phyloP scores from a whole-genome alignment of 1,139 yeast species.

The Barnettozyma hawaiiensis region DNA sequence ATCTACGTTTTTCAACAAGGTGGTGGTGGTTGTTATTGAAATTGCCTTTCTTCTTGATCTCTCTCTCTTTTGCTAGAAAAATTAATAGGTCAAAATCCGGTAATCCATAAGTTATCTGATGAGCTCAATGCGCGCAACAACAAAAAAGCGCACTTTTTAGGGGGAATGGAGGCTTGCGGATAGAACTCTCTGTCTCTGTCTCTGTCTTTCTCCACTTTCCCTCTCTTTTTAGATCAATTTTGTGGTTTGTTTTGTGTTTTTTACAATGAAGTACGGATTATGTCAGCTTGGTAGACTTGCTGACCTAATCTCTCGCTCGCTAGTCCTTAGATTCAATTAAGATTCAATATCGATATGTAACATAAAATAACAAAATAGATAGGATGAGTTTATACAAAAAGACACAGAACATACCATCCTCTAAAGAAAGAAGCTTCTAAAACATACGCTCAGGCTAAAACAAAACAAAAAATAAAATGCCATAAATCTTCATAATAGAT shows the following conservation, averaged over 20 bases:
- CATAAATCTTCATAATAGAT: slow-evolving; percentile 1
- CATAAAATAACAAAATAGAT: background rate
- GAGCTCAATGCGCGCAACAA: background rate
- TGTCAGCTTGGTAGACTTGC: background rate
- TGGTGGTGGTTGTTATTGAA: too few relatives aligned
- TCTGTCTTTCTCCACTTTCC: too few relatives aligned
- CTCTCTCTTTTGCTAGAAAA: too few relatives aligned
- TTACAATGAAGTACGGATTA: background rate
- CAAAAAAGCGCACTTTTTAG: background rate
- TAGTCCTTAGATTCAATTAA: too few relatives aligned
- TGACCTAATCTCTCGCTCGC: too few relatives aligned
- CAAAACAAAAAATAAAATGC: background rate
- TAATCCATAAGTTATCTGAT: background rate
- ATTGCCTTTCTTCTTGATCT: too few relatives aligned
- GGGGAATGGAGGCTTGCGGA: too few relatives aligned
- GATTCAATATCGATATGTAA: too few relatives aligned
- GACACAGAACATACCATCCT: slow-evolving; percentile 1
- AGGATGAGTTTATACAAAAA: background rate
- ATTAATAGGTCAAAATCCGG: background rate
- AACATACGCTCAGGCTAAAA: background rate
- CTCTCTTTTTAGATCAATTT: background rate
- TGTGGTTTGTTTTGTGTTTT: background rate
- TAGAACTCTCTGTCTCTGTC: too few relatives aligned
- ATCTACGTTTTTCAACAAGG: background rate
- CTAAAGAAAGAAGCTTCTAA: background rate